Percentiles rank a stretch among this genome's conserved stretches.
These are phyloP conservation scores for Candida maesae DNA, from an alignment of 805 yeast genomes.

Conservation along the genomic window DNA sequence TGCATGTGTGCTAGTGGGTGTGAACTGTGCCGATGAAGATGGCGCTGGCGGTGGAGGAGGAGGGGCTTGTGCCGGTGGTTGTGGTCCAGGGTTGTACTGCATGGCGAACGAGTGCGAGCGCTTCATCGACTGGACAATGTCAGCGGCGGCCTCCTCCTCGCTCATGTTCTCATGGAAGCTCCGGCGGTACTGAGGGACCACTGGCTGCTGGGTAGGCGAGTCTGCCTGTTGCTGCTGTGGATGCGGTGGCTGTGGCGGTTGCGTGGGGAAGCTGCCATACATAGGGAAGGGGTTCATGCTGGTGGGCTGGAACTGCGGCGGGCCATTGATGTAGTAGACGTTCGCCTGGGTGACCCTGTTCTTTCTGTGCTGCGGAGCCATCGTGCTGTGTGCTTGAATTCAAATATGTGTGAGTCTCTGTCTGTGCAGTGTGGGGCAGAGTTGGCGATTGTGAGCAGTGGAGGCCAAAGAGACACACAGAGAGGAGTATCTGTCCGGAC, in stretches of 20 bases:
- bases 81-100: background rate
- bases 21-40: too few relatives aligned
- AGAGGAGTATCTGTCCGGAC: conserved; percentile 5
- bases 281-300: background rate
- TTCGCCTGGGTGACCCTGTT: conserved; percentile 7
- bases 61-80: background rate
- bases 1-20: background rate
- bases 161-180: background rate
- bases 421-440: background rate
- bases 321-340: conserved; percentile 9
- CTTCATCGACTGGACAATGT: background rate
- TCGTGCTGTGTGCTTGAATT: background rate
- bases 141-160: background rate
- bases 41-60: conserved; percentile 1
- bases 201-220: background rate
- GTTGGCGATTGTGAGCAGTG: background rate
- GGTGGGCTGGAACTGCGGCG: conserved; percentile 1
- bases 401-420: background rate
- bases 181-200: background rate
- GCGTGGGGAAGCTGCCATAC: background rate
- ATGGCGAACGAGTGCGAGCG: background rate
- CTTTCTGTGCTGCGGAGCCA: background rate
- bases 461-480: background rate
- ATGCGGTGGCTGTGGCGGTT: background rate
- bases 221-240: background rate